Base-by-base conservation (phyloP, 768 basidiomycete species). In the Xerocomellus chrysenteron region DNA sequence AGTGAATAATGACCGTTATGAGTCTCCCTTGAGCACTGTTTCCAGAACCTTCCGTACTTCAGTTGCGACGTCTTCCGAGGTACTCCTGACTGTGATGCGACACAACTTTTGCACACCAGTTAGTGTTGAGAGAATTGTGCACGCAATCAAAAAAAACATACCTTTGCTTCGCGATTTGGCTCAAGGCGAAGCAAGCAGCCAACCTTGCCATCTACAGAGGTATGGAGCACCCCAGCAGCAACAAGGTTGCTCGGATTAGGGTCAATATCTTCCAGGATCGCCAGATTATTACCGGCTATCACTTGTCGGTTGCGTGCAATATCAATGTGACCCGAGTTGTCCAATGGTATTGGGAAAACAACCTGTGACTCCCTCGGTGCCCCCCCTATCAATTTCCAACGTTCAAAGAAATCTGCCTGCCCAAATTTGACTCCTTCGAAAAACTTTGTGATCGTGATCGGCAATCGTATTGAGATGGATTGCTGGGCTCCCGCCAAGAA, bases 301-400 rank as follows among this genome's bases (percentile, higher is more conserved):
- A 94, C 83, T 68, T 88, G 84, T 40, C 82, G 80, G 65, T 97
- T 80, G 68, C 82, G 88, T 13, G 76, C 78, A 11, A 88, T 64
- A 68, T 98, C 91, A 42, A 98, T 76, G 56, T 90, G 84, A 11
- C 91, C 92, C 10, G 76, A 68, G 16, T 75, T 75, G 43, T 82
- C 84, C 24, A 97, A 75, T 33, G 75, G 69, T 56, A 98, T 86
- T 0, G 93, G 87, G 73, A 97, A 97, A 52, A 99, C 80, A 46
- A 74, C 71, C 70, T 99, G 97, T 28, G 90, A 84, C 75, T 99
- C 97, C 48, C 95, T 83, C 30, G 97, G 97, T 13, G 93, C 80
- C 1, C 97, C 97, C 8, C 97, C 97, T 50, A 98, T 98, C 63
- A 97, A 75, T 72, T 94, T 95, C 97, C 97, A 99, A 50, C 97